phyloP scores from a whole-genome alignment of 441 rosid genomes.

The Melastoma candidum region DNA sequence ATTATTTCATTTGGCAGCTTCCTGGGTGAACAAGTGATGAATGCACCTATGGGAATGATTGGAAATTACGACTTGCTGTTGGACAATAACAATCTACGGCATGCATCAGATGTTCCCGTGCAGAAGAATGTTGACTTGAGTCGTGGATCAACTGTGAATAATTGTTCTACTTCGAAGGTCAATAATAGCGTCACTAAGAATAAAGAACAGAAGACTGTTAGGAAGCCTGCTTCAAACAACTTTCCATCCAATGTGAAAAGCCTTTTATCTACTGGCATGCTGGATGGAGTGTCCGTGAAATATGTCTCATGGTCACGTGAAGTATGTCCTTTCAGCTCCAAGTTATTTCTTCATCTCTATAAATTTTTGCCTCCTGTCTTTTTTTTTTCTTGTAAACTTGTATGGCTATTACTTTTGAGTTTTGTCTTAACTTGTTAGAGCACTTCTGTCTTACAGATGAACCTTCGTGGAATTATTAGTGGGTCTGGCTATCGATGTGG shows the following conservation, averaged over 20 bases:
- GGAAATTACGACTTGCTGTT: conserved; percentile 42
- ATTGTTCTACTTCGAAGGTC: conserved; percentile 14
- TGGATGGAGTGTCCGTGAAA: conserved; percentile 69
- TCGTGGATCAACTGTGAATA: conserved; percentile 20
- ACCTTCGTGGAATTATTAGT: conserved; percentile 57
- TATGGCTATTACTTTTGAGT: not conserved
- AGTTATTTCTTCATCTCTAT: not conserved
- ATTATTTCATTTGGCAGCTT: conserved; percentile 50
- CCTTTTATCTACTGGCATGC: conserved; percentile 75
- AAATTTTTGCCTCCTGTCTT: not conserved
- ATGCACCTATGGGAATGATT: conserved; percentile 33
- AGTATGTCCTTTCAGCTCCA: conserved; percentile 27
- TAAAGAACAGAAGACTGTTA: conserved; percentile 43
- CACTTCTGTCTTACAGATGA: conserved; percentile 28
- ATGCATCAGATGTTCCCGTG: conserved; percentile 25
- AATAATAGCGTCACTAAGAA: conserved; percentile 43
- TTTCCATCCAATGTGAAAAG: conserved; percentile 73
- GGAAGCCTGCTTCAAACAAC: conserved; percentile 52
- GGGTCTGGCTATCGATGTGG: conserved; percentile 73
- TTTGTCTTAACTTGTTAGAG: not conserved
- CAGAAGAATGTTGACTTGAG: conserved; percentile 29
- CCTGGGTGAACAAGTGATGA: conserved; percentile 39
- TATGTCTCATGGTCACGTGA: conserved; percentile 56
- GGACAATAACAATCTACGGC: conserved; percentile 27
- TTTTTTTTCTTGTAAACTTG: not conserved